phyloP scores from a whole-genome alignment of 2,329 filamentous ascomycete genomes.

The Dothistroma pini region DNA sequence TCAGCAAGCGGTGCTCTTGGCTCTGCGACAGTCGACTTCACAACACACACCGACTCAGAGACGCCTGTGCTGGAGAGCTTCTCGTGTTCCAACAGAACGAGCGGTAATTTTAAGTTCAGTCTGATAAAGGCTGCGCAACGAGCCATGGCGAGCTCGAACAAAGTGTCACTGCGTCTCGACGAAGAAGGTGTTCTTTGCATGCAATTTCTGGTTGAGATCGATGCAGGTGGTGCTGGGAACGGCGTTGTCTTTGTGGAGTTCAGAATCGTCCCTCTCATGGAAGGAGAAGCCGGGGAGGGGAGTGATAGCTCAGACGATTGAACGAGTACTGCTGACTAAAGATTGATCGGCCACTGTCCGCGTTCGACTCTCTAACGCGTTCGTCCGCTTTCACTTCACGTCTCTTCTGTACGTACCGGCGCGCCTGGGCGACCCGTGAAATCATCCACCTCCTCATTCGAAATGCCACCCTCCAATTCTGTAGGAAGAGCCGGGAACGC shows the following conservation, averaged over 20 bases:
- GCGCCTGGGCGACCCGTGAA: background rate
- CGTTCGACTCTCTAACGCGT: too few relatives aligned
- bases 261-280: slow-evolving; percentile 70
- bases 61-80: slow-evolving; percentile 67
- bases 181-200: slow-evolving; percentile 85
- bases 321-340: background rate
- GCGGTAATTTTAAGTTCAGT: slow-evolving; percentile 79
- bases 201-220: slow-evolving; percentile 93
- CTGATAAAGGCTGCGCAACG: slow-evolving; percentile 80
- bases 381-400: too few relatives aligned
- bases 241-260: slow-evolving; percentile 74
- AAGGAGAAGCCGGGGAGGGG: slow-evolving; percentile 53
- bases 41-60: slow-evolving; percentile 26
- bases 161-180: slow-evolving; percentile 87
- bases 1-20: slow-evolving; percentile 61
- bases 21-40: slow-evolving; percentile 59
- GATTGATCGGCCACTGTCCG: background rate
- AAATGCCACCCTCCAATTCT: background rate
- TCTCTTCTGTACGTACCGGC: too few relatives aligned
- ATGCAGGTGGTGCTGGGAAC: slow-evolving; percentile 39
- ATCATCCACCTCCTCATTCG: background rate
- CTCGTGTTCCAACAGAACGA: slow-evolving; percentile 55
- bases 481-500: background rate
- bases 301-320: slow-evolving; percentile 12
- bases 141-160: slow-evolving; percentile 90